These are phyloP conservation scores for Strigomonas culicis DNA, from an alignment of 208 protist species.

Conservation along the genomic window DNA sequence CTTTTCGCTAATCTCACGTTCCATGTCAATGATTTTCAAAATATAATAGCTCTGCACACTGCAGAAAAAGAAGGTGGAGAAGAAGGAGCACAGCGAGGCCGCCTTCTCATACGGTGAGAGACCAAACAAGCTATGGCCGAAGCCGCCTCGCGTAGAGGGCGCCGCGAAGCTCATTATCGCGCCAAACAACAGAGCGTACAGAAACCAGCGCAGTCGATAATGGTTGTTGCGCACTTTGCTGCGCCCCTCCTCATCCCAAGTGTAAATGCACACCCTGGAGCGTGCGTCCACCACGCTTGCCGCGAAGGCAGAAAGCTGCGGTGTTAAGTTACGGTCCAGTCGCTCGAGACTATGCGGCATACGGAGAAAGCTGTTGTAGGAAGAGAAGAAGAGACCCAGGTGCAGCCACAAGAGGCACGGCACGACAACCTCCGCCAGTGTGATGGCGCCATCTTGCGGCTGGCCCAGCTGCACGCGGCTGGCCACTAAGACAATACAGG, in stretches of 20 bases:
- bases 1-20: constrained; percentile 63
- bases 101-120: constrained; percentile 27
- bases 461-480: constrained; percentile 34
- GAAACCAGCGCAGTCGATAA: constrained; percentile 66
- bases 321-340: constrained; percentile 59
- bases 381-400: constrained; percentile 35
- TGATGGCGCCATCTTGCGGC: constrained; percentile 39
- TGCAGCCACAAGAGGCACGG: constrained; percentile 65
- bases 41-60: constrained; percentile 45
- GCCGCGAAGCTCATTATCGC: constrained; percentile 53
- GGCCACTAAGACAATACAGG: constrained; percentile 49
- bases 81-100: constrained; percentile 36
- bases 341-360: constrained; percentile 68
- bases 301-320: constrained; percentile 59
- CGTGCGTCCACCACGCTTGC: constrained; percentile 64
- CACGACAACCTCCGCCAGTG: constrained; percentile 54
- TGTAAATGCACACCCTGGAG: constrained; percentile 66
- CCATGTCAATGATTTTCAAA: constrained; percentile 79
- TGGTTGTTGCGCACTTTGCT: constrained; percentile 59
- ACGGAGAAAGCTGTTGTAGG: constrained; percentile 57
- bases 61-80: constrained; percentile 56
- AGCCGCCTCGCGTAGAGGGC: constrained; percentile 50
- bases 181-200: constrained; percentile 32
- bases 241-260: constrained; percentile 69
- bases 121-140: constrained; percentile 46